Conservation (phyloP, 1,284 basidiomycete genomes). For the Apiotrichum mycotoxinovorans region DNA sequence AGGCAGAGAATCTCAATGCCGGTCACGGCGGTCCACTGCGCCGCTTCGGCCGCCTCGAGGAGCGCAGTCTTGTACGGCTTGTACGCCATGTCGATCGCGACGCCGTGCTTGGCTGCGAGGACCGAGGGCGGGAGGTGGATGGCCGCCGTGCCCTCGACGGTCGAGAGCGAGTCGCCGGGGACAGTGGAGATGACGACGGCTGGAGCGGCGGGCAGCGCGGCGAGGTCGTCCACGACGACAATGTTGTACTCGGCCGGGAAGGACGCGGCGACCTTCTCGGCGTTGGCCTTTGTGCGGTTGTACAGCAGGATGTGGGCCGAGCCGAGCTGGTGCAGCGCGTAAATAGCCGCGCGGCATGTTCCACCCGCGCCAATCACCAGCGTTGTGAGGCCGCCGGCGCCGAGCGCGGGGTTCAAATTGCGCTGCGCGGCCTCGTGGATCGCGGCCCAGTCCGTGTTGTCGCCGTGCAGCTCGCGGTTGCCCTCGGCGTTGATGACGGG, state of each 20-base stretch:
- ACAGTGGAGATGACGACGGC: conserved; percentile 79
- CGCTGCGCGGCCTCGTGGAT: conserved; percentile 60
- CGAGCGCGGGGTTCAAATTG: conserved; percentile 38
- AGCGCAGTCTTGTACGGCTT: conserved; percentile 62
- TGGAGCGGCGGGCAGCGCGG: conserved; percentile 59
- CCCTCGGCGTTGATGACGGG: conserved; percentile 55
- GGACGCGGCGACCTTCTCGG: conserved; percentile 61
- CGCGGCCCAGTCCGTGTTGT: conserved; percentile 91
- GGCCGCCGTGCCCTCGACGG: conserved; percentile 49
- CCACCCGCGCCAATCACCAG: conserved; percentile 90
- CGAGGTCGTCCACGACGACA: conserved; percentile 59
- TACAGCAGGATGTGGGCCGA: conserved; percentile 71
- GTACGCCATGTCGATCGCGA: conserved; percentile 90
- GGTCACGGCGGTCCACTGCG: conserved; percentile 66
- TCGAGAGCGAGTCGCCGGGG: conserved; percentile 66
- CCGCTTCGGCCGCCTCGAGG: conserved; percentile 42
- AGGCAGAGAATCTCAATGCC: conserved; percentile 81
- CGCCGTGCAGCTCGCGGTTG: conserved; percentile 63
- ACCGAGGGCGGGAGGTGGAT: conserved; percentile 59
- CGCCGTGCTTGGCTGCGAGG: conserved; percentile 53
- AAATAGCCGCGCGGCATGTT: conserved; percentile 86
- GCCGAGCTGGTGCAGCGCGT: conserved; percentile 70
- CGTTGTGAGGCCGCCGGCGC: conserved; percentile 53
- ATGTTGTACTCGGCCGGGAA: conserved; percentile 63
- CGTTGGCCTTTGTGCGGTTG: conserved; percentile 75